These are phyloP conservation scores for Zea mays DNA, from an alignment of 176 grass and related monocot species.

Conservation along the genomic window Zm-B73-REFERENCE-NAM-5.0 NC_050097.1:77256501-77257000, in stretches of 20 bases:
- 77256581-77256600: slow-evolving; percentile 90
- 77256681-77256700: slow-evolving; percentile 25
- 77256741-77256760: neutral
- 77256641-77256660: neutral
- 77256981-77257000: slow-evolving; percentile 83
- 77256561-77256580: slow-evolving; percentile 98
- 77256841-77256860: too few species aligned
- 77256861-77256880: slow-evolving; percentile 78
- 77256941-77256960: neutral
- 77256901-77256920: slow-evolving; percentile 82
- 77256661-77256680: neutral
- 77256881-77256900: slow-evolving; percentile 86
- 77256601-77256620: slow-evolving; percentile 60
- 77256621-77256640: slow-evolving; percentile 21
- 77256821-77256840: neutral
- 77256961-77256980: slow-evolving; percentile 47
- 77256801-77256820: neutral
- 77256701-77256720: neutral
- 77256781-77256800: neutral
- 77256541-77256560: slow-evolving; percentile 86
- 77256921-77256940: slow-evolving; percentile 69
- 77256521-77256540: slow-evolving; percentile 86
- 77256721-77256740: slow-evolving; percentile 14
- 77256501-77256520: slow-evolving; percentile 69
- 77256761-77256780: slow-evolving; percentile 5